These are phyloP conservation scores for Aspergillus hiratsukae DNA, from an alignment of 2,329 filamentous ascomycete genomes.

Conservation along the genomic window DNA sequence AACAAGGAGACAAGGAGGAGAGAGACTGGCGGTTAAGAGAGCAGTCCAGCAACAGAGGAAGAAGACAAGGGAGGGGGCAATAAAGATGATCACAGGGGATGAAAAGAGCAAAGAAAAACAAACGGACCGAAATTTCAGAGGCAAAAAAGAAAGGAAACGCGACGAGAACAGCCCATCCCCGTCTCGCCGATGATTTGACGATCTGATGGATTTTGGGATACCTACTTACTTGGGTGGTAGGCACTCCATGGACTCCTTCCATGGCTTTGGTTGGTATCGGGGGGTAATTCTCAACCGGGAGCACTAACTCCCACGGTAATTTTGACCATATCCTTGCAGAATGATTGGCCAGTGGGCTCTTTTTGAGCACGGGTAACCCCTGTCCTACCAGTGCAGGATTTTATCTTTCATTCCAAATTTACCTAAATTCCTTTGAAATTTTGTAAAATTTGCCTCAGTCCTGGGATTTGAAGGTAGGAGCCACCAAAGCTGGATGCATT, in stretches of 20 bases:
- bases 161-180: neutral
- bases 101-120: neutral
- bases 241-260: neutral
- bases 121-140: neutral
- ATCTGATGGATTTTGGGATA: neutral
- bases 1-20: constrained; percentile 1
- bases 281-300: neutral
- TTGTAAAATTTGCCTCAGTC: neutral
- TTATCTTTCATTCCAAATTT: neutral
- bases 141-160: neutral
- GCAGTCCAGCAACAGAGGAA: constrained; percentile 10
- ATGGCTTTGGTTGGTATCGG: neutral
- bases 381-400: neutral
- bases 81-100: neutral
- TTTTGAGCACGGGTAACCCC: neutral
- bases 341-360: neutral
- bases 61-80: neutral
- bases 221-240: neutral
- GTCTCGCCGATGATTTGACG: neutral
- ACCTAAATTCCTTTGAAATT: neutral
- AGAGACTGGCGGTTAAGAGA: constrained; percentile 9
- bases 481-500: neutral
- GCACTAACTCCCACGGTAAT: constrained; percentile 2
- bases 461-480: neutral
- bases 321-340: constrained; percentile 3